A percentile compares a stretch with the other conserved stretches of the same genome.
Conservation (phyloP, 805 yeast genomes). For the Candida bentonensis region DNA sequence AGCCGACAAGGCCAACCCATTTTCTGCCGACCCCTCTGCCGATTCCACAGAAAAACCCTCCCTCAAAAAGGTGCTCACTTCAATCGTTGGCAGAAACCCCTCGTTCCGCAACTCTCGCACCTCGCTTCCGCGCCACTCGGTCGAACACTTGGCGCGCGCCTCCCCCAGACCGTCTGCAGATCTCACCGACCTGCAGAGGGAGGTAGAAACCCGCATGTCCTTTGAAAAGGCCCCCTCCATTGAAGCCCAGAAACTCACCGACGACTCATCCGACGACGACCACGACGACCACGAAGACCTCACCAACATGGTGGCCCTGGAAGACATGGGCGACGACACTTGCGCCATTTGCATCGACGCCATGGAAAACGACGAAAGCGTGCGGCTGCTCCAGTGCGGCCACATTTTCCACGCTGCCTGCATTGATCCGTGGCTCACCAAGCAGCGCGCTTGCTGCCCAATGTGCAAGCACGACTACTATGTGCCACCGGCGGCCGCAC, state of each 20-base stretch:
- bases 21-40: too few species aligned
- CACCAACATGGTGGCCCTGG: slow-evolving; percentile 5
- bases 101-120: too few species aligned
- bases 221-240: slow-evolving; percentile 5
- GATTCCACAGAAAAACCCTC: too few species aligned
- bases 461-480: slow-evolving; percentile 65
- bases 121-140: too few species aligned
- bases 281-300: slow-evolving; percentile 15
- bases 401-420: slow-evolving; percentile 74
- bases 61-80: too few species aligned
- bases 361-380: slow-evolving; percentile 46
- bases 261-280: background rate
- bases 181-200: too few species aligned
- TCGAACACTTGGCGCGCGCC: too few species aligned
- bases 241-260: slow-evolving; percentile 4
- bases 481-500: slow-evolving; percentile 7
- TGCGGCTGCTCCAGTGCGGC: slow-evolving; percentile 63
- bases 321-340: slow-evolving; percentile 32
- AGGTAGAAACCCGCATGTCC: too few species aligned
- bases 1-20: too few species aligned
- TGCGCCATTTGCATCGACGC: slow-evolving; percentile 69
- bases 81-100: too few species aligned
- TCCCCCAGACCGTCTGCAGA: too few species aligned
- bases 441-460: slow-evolving; percentile 68
- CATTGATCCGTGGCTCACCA: slow-evolving; percentile 66